Conservation (phyloP, 2,329 filamentous ascomycete genomes). For the Tolypocladium pustulatum region DNA sequence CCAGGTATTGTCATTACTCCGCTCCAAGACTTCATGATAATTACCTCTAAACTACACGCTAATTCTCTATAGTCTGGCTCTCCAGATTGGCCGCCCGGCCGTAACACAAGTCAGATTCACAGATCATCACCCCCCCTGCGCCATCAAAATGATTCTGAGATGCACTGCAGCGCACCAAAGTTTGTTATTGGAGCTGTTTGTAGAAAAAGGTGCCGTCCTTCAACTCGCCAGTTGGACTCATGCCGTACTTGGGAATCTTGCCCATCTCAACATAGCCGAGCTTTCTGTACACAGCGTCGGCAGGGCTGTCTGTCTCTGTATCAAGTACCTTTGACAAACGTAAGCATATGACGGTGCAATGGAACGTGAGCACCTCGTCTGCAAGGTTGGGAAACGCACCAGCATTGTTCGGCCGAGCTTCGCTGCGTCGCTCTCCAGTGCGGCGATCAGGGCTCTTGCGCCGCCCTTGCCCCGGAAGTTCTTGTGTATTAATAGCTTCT, state of each 20-base stretch:
- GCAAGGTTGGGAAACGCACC: slow-evolving; percentile 26
- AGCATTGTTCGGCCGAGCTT: slow-evolving; percentile 38
- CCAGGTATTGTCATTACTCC: neutral
- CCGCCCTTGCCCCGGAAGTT: slow-evolving; percentile 39
- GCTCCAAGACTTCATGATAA: neutral
- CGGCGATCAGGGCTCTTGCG: slow-evolving; percentile 37
- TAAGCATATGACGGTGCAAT: neutral
- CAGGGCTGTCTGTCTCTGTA: slow-evolving; percentile 38
- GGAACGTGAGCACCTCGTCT: neutral
- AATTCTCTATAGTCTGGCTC: neutral
- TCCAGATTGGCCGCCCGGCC: neutral
- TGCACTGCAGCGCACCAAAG: neutral
- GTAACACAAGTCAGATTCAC: neutral
- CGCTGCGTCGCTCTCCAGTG: slow-evolving; percentile 44
- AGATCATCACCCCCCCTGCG: neutral
- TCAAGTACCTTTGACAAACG: slow-evolving; percentile 34
- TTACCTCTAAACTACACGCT: neutral
- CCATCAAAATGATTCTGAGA: neutral
- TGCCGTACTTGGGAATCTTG: slow-evolving; percentile 41
- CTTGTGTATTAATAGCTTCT: slow-evolving; percentile 48
- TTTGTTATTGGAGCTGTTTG: slow-evolving; percentile 33
- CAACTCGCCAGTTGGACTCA: slow-evolving; percentile 36
- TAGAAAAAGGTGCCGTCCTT: slow-evolving; percentile 47
- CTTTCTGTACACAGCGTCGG: slow-evolving; percentile 41
- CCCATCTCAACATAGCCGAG: slow-evolving; percentile 48